phyloP scores from a whole-genome alignment of 495 filamentous ascomycete species.

The Hypomontagnella monticulosa region DNA sequence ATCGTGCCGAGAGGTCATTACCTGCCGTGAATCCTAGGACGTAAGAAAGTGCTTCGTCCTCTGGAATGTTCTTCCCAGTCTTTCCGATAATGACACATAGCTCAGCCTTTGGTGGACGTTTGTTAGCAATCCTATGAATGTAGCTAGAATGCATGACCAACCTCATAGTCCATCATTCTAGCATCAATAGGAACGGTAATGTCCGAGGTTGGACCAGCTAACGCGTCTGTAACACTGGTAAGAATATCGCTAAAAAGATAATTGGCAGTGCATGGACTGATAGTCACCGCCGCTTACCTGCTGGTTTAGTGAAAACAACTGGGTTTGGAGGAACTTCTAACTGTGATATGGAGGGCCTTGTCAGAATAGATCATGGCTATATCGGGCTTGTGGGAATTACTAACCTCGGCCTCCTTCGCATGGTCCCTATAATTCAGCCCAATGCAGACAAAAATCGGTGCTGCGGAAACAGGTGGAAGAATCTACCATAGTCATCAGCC shows the following conservation, averaged over 20 bases:
- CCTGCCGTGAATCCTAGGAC: constrained; percentile 45
- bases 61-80: constrained; percentile 48
- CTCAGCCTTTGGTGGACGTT: background rate
- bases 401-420: constrained; percentile 17
- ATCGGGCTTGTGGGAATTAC: background rate
- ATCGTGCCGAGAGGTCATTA: constrained; percentile 46
- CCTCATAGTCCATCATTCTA: constrained; percentile 21
- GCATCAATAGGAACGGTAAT: constrained; percentile 7
- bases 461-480: constrained; percentile 4
- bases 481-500: background rate
- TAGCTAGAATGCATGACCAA: background rate
- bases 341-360: background rate
- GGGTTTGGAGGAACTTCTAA: constrained; percentile 19
- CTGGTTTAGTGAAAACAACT: constrained; percentile 19
- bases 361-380: background rate
- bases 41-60: constrained; percentile 44
- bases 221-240: constrained; percentile 2
- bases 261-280: background rate
- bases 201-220: constrained; percentile 15
- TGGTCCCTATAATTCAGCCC: constrained; percentile 19
- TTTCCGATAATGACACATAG: constrained; percentile 28
- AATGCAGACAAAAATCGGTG: constrained; percentile 17
- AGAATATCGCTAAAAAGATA: background rate
- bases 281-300: background rate
- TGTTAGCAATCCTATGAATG: background rate